Percentiles rank a stretch among this genome's conserved stretches.
Evolutionary conservation across 495 filamentous ascomycete genomes (phyloP).

Genomic region (Aspergillus indologenus): DNA sequence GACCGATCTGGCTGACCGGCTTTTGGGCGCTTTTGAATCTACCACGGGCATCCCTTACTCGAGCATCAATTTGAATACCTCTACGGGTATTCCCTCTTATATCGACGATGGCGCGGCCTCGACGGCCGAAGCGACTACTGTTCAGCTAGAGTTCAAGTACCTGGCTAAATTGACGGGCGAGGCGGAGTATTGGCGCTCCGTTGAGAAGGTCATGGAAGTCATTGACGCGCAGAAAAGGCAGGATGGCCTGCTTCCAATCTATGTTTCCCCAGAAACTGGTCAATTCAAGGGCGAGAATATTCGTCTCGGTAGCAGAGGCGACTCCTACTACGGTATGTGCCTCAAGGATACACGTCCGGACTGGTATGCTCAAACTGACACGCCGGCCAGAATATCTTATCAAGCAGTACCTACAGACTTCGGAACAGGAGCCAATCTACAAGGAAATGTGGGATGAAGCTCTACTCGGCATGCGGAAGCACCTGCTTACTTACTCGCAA

Average conservation of each 20-base stretch:
- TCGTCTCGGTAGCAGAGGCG: slow-evolving; percentile 85
- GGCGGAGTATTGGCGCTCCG: slow-evolving; percentile 81
- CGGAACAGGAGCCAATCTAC: slow-evolving; percentile 80
- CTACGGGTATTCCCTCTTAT: slow-evolving; percentile 72
- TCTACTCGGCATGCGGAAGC: slow-evolving; percentile 79
- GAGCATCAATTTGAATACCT: slow-evolving; percentile 80
- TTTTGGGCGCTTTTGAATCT: slow-evolving; percentile 85
- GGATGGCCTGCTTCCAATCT: slow-evolving; percentile 90
- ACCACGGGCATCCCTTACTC: slow-evolving; percentile 83
- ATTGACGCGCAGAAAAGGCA: slow-evolving; percentile 73
- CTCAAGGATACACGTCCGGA: background rate
- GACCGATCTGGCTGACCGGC: slow-evolving; percentile 81
- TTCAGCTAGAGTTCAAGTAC: slow-evolving; percentile 98
- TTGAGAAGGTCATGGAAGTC: slow-evolving; percentile 86
- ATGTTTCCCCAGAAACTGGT: slow-evolving; percentile 75
- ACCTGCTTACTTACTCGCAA: slow-evolving; percentile 84
- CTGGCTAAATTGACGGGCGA: slow-evolving; percentile 93
- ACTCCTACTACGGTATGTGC: slow-evolving; percentile 81
- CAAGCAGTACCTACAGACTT: slow-evolving; percentile 94
- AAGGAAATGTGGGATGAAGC: slow-evolving; percentile 90
- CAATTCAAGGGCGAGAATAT: slow-evolving; percentile 80
- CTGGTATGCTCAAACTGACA: background rate
- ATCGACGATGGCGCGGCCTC: slow-evolving; percentile 86
- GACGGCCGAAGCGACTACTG: slow-evolving; percentile 84
- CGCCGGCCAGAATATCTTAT: slow-evolving; percentile 73